phyloP scores from a whole-genome alignment of 2,329 filamentous ascomycete genomes.

The Camillea tinctor region DNA sequence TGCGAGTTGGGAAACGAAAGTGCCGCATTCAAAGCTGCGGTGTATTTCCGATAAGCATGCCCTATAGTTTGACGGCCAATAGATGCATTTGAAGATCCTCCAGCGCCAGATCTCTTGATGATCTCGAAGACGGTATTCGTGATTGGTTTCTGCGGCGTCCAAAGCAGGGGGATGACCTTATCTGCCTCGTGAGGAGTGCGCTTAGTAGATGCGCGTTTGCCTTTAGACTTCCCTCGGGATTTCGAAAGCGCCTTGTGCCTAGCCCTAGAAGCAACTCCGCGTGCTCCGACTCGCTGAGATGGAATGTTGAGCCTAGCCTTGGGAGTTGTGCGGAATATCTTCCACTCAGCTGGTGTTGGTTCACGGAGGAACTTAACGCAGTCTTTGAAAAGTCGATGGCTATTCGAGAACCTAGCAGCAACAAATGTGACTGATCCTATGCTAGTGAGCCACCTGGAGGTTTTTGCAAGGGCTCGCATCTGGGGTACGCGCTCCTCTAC shows the following conservation, averaged over 20 bases:
- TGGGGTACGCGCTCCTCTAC: slow-evolving; percentile 55
- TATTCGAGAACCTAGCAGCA: slow-evolving; percentile 51
- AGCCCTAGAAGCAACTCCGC: slow-evolving; percentile 29
- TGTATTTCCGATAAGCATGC: slow-evolving; percentile 32
- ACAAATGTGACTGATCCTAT: slow-evolving; percentile 57
- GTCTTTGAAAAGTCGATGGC: slow-evolving; percentile 55
- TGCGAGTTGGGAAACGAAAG: slow-evolving; percentile 37
- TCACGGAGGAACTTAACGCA: slow-evolving; percentile 60
- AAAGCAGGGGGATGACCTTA: slow-evolving; percentile 22
- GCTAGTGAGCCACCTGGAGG: slow-evolving; percentile 56
- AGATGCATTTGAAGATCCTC: slow-evolving; percentile 33
- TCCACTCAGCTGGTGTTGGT: slow-evolving; percentile 56
- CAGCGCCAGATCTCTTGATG: slow-evolving; percentile 30
- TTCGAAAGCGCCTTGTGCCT: slow-evolving; percentile 17
- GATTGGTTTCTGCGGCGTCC: slow-evolving; percentile 35
- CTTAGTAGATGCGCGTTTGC: slow-evolving; percentile 5
- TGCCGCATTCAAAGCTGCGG: slow-evolving; percentile 33
- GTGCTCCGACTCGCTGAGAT: slow-evolving; percentile 29
- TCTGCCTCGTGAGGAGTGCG: neutral
- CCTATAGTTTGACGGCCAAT: slow-evolving; percentile 33
- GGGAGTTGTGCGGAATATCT: slow-evolving; percentile 51
- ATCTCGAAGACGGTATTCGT: slow-evolving; percentile 34
- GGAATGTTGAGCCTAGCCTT: slow-evolving; percentile 35
- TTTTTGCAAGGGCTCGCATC: slow-evolving; percentile 59
- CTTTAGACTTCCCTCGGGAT: slow-evolving; percentile 13